These are phyloP conservation scores for Fusarium virguliforme DNA, from an alignment of 2,329 filamentous ascomycete genomes.

Conservation along the genomic window DNA sequence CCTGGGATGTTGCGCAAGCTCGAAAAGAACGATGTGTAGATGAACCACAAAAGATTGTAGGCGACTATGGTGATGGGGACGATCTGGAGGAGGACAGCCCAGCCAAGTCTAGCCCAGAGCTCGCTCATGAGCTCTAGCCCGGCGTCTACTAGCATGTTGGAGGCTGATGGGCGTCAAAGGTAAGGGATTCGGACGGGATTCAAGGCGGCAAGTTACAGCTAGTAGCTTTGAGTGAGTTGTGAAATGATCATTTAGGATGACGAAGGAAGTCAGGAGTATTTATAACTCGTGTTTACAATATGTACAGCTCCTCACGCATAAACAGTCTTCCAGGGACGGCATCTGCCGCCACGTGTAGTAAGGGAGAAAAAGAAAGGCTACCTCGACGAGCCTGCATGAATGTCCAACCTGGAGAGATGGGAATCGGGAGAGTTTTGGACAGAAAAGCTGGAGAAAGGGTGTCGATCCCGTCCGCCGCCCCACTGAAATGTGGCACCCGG, in stretches of 20 bases:
- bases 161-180: not conserved
- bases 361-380: not conserved
- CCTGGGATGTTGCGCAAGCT: not conserved
- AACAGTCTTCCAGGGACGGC: not conserved
- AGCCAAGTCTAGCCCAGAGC: not conserved
- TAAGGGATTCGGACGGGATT: not conserved
- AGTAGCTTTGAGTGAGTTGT: not conserved
- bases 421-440: constrained; percentile 2
- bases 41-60: not conserved
- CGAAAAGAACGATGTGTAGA: not conserved
- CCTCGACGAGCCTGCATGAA: not conserved
- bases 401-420: not conserved
- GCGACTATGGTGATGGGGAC: not conserved
- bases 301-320: not conserved
- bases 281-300: not conserved
- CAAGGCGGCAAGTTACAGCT: not conserved
- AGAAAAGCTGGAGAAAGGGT: not conserved
- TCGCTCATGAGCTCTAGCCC: not conserved
- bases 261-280: not conserved
- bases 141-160: not conserved
- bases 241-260: not conserved
- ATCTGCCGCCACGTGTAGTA: not conserved
- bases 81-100: not conserved
- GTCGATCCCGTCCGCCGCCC: not conserved
- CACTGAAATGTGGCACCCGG: not conserved